Percentiles rank a stretch among this genome's conserved stretches.
Evolutionary conservation across 257 asterid species (phyloP).

Genomic region (Eustoma russellianum): DNA sequence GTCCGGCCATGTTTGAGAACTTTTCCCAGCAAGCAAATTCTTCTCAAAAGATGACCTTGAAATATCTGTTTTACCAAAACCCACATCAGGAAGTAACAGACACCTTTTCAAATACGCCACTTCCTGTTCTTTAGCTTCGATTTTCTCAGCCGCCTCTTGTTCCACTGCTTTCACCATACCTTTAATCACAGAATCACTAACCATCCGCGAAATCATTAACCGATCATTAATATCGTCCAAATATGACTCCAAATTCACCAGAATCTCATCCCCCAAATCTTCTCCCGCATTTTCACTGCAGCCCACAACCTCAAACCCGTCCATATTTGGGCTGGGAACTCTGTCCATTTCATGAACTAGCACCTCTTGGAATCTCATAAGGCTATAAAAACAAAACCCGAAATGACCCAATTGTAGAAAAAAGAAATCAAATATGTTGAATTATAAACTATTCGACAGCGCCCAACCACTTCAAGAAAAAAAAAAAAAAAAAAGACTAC

Average conservation of each 20-base stretch:
- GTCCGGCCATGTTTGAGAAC: too few species aligned
- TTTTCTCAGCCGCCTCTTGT: slow-evolving; percentile 55
- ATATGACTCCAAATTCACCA: slow-evolving; percentile 63
- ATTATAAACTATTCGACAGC: background rate
- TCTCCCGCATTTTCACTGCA: slow-evolving; percentile 24
- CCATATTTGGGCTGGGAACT: slow-evolving; percentile 14
- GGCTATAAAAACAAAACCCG: slow-evolving; percentile 2
- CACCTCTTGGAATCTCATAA: slow-evolving; percentile 12
- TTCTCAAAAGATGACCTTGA: slow-evolving; percentile 9
- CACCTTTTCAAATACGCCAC: slow-evolving; percentile 33
- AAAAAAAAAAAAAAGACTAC: background rate
- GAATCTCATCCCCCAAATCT: slow-evolving; percentile 50
- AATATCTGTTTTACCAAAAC: slow-evolving; percentile 13
- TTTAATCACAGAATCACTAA: slow-evolving; percentile 67
- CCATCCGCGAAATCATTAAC: slow-evolving; percentile 64
- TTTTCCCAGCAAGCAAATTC: slow-evolving; percentile 7
- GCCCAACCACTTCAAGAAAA: background rate
- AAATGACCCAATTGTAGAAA: background rate
- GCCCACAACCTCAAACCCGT: slow-evolving; percentile 11
- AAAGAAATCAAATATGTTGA: background rate
- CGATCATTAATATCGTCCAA: slow-evolving; percentile 55
- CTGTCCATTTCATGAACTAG: background rate
- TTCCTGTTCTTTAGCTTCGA: slow-evolving; percentile 63
- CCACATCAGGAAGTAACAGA: slow-evolving; percentile 18
- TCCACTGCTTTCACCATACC: slow-evolving; percentile 89